Percentiles rank a stretch among this genome's conserved stretches.
Evolutionary conservation across 805 yeast genomes (phyloP).

Genomic region (Lipomyces yamadae): DNA sequence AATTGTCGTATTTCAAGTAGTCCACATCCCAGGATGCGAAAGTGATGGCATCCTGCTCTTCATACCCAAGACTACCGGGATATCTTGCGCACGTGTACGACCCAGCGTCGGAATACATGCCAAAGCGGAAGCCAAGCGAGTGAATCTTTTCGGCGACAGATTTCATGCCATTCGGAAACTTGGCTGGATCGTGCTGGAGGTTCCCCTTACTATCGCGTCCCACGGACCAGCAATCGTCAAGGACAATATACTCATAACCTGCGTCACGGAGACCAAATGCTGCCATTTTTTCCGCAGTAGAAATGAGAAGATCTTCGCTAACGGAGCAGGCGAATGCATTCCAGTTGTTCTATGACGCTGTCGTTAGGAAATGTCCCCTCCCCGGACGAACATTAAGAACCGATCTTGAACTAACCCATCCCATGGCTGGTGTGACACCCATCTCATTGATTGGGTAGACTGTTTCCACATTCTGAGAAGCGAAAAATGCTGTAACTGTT

Average conservation of each 20-base stretch:
- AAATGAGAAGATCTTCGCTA: slow-evolving; percentile 40
- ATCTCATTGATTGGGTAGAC: neutral
- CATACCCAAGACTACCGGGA: slow-evolving; percentile 44
- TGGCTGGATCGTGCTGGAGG: slow-evolving; percentile 38
- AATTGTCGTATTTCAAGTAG: slow-evolving; percentile 46
- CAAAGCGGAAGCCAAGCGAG: slow-evolving; percentile 42
- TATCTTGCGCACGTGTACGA: slow-evolving; percentile 45
- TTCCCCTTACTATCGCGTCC: slow-evolving; percentile 38
- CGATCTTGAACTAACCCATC: neutral
- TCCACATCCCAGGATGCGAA: slow-evolving; percentile 45
- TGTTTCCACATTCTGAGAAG: neutral
- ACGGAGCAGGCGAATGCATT: slow-evolving; percentile 44
- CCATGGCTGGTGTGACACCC: neutral
- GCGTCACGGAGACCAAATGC: slow-evolving; percentile 41
- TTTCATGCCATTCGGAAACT: slow-evolving; percentile 44
- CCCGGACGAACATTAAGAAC: too few species aligned
- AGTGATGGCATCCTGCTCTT: slow-evolving; percentile 42
- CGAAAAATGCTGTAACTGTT: neutral
- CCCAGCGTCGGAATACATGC: slow-evolving; percentile 47
- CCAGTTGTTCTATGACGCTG: slow-evolving; percentile 35
- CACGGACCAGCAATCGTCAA: slow-evolving; percentile 46
- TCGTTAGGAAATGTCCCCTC: neutral
- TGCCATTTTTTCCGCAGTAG: slow-evolving; percentile 40
- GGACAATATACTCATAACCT: slow-evolving; percentile 44
- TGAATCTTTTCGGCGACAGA: slow-evolving; percentile 42